Base-by-base conservation (phyloP, 2,329 filamentous ascomycete species). In the Colletotrichum salicis region DNA sequence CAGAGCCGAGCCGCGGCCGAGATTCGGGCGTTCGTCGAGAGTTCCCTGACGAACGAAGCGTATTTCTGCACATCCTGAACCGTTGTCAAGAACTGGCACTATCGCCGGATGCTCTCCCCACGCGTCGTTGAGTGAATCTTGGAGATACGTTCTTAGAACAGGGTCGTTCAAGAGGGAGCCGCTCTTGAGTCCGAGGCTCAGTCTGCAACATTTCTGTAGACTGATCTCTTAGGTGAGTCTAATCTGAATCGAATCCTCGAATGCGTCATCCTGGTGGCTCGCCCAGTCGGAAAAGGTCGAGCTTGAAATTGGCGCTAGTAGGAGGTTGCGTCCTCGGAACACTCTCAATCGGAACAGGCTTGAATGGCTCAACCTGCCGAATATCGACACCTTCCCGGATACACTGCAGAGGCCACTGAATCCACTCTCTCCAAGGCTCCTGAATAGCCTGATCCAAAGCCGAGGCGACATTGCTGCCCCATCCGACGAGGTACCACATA, bases 401-500 rank as follows among this genome's bases (percentile, higher is more conserved):
- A 27, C 70, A 71, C 45, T 59, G 22, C 65, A 71, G 19, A 10
- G 70, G 70, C 70, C 70, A 69, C n/a, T 71, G 45, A 2, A 71
- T 70, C 70, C 70, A 71, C 12, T 70, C 70, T 22, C 48, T 64
- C 70, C 70, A 71, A 13, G 70, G 70, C n/a, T 69, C 70, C 48
- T 71, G 70, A 12, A 71, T 71, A 22, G 70, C 60, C 13, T 69
- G 63, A 13, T 71, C 65, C 55, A 71, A 37, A 22, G 55, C 35
- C 3, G 54, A 64, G 4, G 70, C 70, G 11, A 71, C 65, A 6
- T 64, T 69, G 1, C n/a, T 29, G 2, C 65, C 70, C 70, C 70
- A 71, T 3, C 65, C 70, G 13, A 48, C n/a, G 29, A 71, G 70
- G 4, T 69, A 71, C 74, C 74, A 75, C 27, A 69, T 37, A 22